A percentile compares a stretch with the other conserved stretches of the same genome.
Evolutionary conservation across 2,329 filamentous ascomycete species (phyloP).

Genomic region (Stachybotrys echinatus): DNA sequence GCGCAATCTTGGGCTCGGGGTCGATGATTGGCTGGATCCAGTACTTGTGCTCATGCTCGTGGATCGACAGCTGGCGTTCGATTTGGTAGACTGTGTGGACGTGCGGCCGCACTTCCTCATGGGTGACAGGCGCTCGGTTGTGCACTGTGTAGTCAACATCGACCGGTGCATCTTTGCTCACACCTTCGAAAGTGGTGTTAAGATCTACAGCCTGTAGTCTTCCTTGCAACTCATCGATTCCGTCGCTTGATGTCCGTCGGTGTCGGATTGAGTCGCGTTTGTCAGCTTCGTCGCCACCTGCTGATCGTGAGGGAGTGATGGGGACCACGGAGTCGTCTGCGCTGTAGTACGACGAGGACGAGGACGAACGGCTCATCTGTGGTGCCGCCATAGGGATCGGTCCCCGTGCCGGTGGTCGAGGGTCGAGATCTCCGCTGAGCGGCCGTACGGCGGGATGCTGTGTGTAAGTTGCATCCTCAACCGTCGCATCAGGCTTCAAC

Average conservation of each 20-base stretch:
- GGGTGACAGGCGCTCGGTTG: constrained; percentile 8
- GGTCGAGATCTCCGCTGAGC: not conserved
- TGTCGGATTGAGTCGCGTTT: not conserved
- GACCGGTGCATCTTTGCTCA: constrained; percentile 7
- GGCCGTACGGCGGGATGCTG: not conserved
- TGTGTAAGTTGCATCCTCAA: not conserved
- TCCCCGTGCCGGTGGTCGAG: not conserved
- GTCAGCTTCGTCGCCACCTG: not conserved
- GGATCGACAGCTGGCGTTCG: constrained; percentile 14
- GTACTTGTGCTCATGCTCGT: constrained; percentile 14
- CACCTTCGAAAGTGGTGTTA: constrained; percentile 2
- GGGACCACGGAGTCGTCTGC: not conserved
- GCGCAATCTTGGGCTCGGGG: constrained; percentile 12
- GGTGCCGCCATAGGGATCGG: not conserved
- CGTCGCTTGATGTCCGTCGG: not conserved
- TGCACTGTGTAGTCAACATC: constrained; percentile 15
- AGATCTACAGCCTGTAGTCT: not conserved
- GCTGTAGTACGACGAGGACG: not conserved
- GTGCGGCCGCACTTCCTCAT: constrained; percentile 12
- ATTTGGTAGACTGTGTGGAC: constrained; percentile 14
- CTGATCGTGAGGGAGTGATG: not conserved
- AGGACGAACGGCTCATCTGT: not conserved
- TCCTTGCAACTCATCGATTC: not conserved
- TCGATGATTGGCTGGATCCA: constrained; percentile 17
- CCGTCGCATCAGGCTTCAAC: not conserved